phyloP scores from a whole-genome alignment of 495 filamentous ascomycete genomes.

The Penicillium diatomitis region DNA sequence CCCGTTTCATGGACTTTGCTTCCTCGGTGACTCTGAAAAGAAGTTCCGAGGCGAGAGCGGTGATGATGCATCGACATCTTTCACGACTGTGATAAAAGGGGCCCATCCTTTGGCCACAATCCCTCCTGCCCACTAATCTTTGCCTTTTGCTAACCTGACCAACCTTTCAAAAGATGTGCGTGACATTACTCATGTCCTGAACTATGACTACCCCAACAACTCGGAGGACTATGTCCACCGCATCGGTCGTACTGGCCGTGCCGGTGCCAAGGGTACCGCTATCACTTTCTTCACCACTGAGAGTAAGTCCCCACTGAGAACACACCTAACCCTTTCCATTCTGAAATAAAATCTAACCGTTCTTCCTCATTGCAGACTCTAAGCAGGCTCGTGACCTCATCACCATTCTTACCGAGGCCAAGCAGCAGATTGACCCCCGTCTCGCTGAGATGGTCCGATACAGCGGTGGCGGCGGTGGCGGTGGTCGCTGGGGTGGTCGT shows the following conservation, averaged over 20 bases:
- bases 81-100: conserved; percentile 46
- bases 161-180: conserved; percentile 90
- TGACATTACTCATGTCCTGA: conserved; percentile 99
- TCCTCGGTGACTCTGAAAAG: conserved; percentile 44
- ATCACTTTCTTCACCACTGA: conserved; percentile 97
- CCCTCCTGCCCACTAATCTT: conserved; percentile 33
- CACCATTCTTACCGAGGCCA: conserved; percentile 84
- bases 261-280: conserved; percentile 79
- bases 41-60: conserved; percentile 55
- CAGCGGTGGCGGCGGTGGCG: conserved; percentile 74
- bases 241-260: conserved; percentile 89
- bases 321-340: conserved; percentile 4
- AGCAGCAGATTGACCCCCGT: conserved; percentile 95
- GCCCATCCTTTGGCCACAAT: conserved; percentile 42
- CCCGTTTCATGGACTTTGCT: conserved; percentile 40
- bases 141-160: conserved; percentile 66
- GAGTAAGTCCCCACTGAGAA: conserved; percentile 53
- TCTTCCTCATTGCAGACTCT: conserved; percentile 50
- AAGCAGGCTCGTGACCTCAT: conserved; percentile 97
- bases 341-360: conserved; percentile 12
- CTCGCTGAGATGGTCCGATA: conserved; percentile 94
- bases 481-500: conserved; percentile 56
- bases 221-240: conserved; percentile 98
- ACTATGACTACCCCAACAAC: conserved; percentile 99
- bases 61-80: conserved; percentile 62